Evolutionary conservation across 352 stramenopile species (phyloP).

Genomic region (Phytophthora cryptogea): DNA sequence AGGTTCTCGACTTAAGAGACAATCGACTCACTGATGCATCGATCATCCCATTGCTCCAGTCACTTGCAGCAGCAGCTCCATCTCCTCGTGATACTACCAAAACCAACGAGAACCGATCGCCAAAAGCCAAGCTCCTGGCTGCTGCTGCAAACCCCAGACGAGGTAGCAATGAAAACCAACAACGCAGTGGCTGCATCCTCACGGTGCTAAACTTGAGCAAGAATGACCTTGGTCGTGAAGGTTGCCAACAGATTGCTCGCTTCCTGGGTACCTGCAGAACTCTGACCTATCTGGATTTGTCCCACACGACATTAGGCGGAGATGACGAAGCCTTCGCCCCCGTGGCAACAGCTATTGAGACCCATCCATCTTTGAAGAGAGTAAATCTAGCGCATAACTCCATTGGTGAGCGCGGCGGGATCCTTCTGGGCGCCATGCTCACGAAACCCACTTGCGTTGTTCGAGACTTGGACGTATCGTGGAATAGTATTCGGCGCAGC

Average conservation of each 20-base stretch:
- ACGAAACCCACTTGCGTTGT: conserved; percentile 54
- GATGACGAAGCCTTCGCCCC: conserved; percentile 48
- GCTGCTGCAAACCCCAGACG: conserved; percentile 9
- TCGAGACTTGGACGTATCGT: conserved; percentile 60
- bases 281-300: conserved; percentile 65
- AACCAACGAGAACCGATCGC: neutral
- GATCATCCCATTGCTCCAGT: conserved; percentile 64
- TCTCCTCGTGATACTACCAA: neutral
- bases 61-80: conserved; percentile 33
- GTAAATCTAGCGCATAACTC: conserved; percentile 75
- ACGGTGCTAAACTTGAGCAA: conserved; percentile 72
- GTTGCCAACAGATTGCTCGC: conserved; percentile 56
- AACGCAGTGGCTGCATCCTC: conserved; percentile 38
- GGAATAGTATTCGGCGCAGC: conserved; percentile 66
- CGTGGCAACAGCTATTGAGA: conserved; percentile 58
- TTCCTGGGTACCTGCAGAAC: conserved; percentile 53
- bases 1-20: conserved; percentile 66
- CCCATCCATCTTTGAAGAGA: conserved; percentile 46
- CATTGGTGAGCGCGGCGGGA: conserved; percentile 54
- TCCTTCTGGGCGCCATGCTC: conserved; percentile 66
- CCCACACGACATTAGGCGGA: conserved; percentile 48
- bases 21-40: conserved; percentile 72
- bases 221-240: conserved; percentile 60
- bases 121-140: conserved; percentile 28
- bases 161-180: neutral